A percentile compares a stretch with the other conserved stretches of the same genome.
These are phyloP conservation scores for Mucor velutinosus DNA, from an alignment of 371 early-diverging fungal genomes.

Conservation along the genomic window DNA sequence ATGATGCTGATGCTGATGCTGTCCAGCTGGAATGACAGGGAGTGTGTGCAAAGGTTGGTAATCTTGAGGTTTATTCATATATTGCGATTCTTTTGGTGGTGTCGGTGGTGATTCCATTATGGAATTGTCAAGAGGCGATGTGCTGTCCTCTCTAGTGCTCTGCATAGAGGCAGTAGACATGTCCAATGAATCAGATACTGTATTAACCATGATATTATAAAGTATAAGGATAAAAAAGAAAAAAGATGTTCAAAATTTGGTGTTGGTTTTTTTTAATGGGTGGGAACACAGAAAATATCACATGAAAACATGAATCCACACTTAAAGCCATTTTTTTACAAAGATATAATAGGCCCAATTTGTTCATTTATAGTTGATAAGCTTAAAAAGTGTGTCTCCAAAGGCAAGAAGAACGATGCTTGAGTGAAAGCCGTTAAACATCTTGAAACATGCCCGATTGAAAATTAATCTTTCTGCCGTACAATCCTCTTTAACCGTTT, in stretches of 20 bases:
- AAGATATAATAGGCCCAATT: not conserved
- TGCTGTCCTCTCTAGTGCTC: not conserved
- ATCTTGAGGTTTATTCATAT: not conserved
- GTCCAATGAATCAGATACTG: conserved; percentile 26
- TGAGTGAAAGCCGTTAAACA: not conserved
- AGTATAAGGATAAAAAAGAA: not conserved
- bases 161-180: conserved; percentile 43
- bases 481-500: conserved; percentile 26
- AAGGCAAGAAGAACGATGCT: conserved; percentile 7
- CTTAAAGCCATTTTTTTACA: not conserved
- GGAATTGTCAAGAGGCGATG: not conserved
- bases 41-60: not conserved
- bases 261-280: conserved; percentile 1
- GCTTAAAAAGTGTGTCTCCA: not conserved
- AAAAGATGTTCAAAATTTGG: not conserved
- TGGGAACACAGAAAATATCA: conserved; percentile 5
- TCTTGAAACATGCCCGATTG: conserved; percentile 16
- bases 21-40: not conserved
- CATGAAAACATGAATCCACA: not conserved
- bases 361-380: not conserved
- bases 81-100: conserved; percentile 3
- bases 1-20: not conserved
- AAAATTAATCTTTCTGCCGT: conserved; percentile 29
- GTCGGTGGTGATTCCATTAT: conserved; percentile 7
- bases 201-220: not conserved